Conservation (phyloP, 345 rosid genomes). For the Reutealis trisperma region DNA sequence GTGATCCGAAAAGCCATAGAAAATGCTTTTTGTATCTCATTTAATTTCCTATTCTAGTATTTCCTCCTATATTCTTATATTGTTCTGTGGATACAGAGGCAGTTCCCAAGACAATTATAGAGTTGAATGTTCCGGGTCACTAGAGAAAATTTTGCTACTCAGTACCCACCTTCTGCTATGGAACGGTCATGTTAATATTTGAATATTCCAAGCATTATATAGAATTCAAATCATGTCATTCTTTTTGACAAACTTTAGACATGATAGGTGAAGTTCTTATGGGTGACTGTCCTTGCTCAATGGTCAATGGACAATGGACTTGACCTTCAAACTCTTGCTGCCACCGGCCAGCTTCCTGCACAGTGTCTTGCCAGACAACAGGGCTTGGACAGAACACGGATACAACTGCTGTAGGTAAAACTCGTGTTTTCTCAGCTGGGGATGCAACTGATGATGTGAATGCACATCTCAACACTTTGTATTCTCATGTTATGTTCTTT, state of each 20-base stretch:
- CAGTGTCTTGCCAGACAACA: conserved; percentile 78
- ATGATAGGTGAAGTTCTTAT: conserved; percentile 16
- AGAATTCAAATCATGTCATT: neutral
- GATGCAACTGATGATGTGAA: conserved; percentile 34
- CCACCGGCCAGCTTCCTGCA: conserved; percentile 70
- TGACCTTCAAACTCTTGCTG: conserved; percentile 79
- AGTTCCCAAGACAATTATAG: conserved; percentile 38
- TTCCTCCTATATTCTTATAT: neutral
- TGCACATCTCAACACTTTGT: conserved; percentile 1
- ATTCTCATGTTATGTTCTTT: no score
- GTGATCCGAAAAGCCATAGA: no score
- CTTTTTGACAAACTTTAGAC: neutral
- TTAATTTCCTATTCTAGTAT: conserved; percentile 6
- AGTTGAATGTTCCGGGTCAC: conserved; percentile 40
- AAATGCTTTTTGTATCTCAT: neutral
- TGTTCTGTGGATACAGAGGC: conserved; percentile 33
- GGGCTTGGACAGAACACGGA: conserved; percentile 59
- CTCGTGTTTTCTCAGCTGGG: conserved; percentile 37
- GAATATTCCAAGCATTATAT: neutral
- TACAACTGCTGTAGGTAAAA: conserved; percentile 31
- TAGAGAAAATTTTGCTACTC: conserved; percentile 41
- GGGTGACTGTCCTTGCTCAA: conserved; percentile 57
- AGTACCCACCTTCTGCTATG: conserved; percentile 36
- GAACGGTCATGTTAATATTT: neutral
- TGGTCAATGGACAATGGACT: conserved; percentile 47